Evolutionary conservation across 202 grass and related monocot species (phyloP), one percentile per base, ranked within the genome.

Genomic region (Musa balbisiana): DNA sequence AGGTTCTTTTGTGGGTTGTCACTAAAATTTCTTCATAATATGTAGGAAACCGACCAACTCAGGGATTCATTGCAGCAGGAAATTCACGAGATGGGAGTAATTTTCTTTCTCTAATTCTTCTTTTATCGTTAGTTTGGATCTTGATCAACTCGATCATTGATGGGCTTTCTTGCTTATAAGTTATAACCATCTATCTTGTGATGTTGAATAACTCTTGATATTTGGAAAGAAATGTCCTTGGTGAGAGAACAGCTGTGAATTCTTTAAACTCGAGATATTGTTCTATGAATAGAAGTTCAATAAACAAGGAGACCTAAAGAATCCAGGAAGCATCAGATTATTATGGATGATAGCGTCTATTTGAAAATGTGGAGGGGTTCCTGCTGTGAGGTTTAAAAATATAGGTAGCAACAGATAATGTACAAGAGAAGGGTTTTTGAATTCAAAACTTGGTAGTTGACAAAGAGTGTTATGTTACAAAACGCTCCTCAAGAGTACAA

Each of bases 31-130:
- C 15, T 65, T 73, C 11, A 52, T 27, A 73, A 73, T 80, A 24
- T 83, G 52, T 82, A 92, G 90, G 90, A 92, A 83, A 89, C 84
- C 3, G 73, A 79, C 81, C 76, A 77, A 10, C 87, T 92, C 8
- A 82, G 80, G 52, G 58, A 83, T 67, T 65, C 77, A 51, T 69
- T 92, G 79, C 76, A 82, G 24, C 80, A 81, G 52, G 84, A 81
- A 80, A 72, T 89, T 73, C 62, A 83, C 19, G 74, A 76, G 50
- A 80, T 83, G 29, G 78, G 76, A 82, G 58, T 80, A 55, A 56
- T 17, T 54, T 67, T 19, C 26, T 49, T 79, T 26, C 23, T 59
- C 10, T 49, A 56, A 55, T 55, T 53, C 49, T 4, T 26, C 43
- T 65, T 14, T 51, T 43, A 1, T 55, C 13, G 11, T 1, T 33